These are phyloP conservation scores for Stagonosporopsis cucurbitacearum DNA, from an alignment of 2,329 filamentous ascomycete genomes.

Conservation along the genomic window DNA sequence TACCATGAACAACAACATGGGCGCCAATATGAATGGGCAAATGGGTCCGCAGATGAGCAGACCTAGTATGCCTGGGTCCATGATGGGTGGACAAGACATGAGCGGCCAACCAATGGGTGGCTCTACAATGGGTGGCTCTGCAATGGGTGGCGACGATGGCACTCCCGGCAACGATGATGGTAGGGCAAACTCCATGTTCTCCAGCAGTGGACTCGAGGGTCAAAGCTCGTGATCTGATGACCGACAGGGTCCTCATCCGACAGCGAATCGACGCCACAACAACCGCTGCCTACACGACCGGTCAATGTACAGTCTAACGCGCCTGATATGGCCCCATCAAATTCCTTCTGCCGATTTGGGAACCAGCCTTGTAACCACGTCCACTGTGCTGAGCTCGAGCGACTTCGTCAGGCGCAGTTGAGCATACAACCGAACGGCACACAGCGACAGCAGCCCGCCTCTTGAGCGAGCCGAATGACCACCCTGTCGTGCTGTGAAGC, in stretches of 20 bases:
- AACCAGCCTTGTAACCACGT: constrained; percentile 15
- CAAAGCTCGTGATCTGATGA: constrained; percentile 25
- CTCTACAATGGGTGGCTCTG: constrained; percentile 17
- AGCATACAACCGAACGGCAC: constrained; percentile 5
- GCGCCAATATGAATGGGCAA: constrained; percentile 16
- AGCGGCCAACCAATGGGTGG: constrained; percentile 14
- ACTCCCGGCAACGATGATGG: constrained; percentile 30
- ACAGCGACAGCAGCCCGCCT: not conserved
- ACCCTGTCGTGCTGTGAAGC: no score
- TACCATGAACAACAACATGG: constrained; percentile 22
- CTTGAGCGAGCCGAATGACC: not conserved
- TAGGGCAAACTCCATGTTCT: constrained; percentile 28
- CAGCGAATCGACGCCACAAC: constrained; percentile 5
- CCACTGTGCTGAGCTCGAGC: constrained; percentile 16
- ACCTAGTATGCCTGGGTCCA: constrained; percentile 3
- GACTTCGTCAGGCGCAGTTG: constrained; percentile 8
- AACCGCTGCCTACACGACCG: not conserved
- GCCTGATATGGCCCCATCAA: constrained; percentile 2
- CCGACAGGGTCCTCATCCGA: constrained; percentile 14
- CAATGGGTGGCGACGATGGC: constrained; percentile 23
- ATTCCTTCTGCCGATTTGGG: constrained; percentile 7
- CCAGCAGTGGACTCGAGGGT: constrained; percentile 27
- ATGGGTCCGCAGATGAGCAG: constrained; percentile 10
- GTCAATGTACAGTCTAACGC: not conserved
- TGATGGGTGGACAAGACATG: constrained; percentile 20